Evolutionary conservation across 441 rosid genomes (phyloP), one percentile per base, ranked within the genome.

Genomic region (Erysimum cheiri): DNA sequence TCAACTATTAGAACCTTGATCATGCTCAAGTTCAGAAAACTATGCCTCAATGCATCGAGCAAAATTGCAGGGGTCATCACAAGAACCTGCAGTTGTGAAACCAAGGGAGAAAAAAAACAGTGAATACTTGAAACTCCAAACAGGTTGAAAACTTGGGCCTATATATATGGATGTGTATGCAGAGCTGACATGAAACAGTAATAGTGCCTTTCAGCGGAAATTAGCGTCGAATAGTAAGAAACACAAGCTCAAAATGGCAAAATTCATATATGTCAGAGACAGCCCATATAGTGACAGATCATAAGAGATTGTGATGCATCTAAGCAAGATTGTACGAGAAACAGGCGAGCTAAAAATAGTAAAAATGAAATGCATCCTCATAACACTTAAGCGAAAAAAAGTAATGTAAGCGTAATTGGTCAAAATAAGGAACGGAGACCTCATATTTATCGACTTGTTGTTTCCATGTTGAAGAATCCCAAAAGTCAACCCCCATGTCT

Each of bases 1-100:
- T 95, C 99, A 63, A 95, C n/a, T 58, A 95, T 77, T 69, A 95
- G 74, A 80, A 95, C 82, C 85, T 88, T 89, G 65, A 95, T 88
- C 82, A 75, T 73, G 60, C 80, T 80, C 29, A 91, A 71, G 5
- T 61, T 81, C 71, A 95, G 78, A 76, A 84, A 82, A 78, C 86
- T 71, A 64, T 77, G 97, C 77, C 96, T 89, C 83, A 95, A 81
- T 59, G 91, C 83, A 74, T 44, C 11, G 3, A 95, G 96, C 76
- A 95, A 80, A 78, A 95, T 89, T 22, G 82, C 90, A 19, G 93
- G 99, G 11, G 99, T 95, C 99, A 95, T 92, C 78, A 95, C 96
- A 75, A 92, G 87, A 60, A 95, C 96, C 98, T 95, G 78, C 47
- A 67, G 39, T 61, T 59, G 39, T 50, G 35, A 64, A 66, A 70